phyloP scores from a whole-genome alignment of 2,329 filamentous ascomycete species.

The Cladophialophora immunda region DNA sequence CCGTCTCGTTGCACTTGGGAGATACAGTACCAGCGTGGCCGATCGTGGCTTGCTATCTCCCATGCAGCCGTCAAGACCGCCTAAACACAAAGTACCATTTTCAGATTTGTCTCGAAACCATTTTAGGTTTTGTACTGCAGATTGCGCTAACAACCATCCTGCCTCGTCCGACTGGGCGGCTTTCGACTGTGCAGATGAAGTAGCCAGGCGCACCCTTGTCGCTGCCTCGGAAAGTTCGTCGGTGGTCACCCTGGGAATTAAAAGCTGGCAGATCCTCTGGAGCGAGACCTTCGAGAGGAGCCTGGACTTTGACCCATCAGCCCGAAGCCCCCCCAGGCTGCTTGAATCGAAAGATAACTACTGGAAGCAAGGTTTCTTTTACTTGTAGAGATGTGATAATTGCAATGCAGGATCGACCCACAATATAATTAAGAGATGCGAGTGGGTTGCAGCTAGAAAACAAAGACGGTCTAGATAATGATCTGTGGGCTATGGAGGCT shows the following conservation, averaged over 20 bases:
- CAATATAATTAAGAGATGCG: neutral
- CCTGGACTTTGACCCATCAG: neutral
- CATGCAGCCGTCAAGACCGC: neutral
- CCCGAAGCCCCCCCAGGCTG: neutral
- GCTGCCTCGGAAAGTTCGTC: neutral
- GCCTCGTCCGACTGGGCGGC: neutral
- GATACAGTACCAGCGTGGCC: no score
- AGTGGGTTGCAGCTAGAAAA: slow-evolving; percentile 5
- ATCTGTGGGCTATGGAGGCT: neutral
- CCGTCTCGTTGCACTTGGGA: no score
- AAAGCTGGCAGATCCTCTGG: neutral
- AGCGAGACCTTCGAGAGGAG: neutral
- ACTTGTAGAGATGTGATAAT: slow-evolving; percentile 8
- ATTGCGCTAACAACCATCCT: neutral
- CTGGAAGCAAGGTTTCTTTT: neutral
- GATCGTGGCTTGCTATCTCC: neutral
- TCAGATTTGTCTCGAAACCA: neutral
- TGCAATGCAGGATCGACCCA: neutral
- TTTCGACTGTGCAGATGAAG: neutral
- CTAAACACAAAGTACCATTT: neutral
- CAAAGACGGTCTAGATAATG: slow-evolving; percentile 2
- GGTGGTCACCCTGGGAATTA: neutral
- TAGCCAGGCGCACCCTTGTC: neutral
- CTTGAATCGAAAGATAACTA: neutral
- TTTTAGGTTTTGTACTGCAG: neutral